Evolutionary conservation across 352 stramenopile genomes (phyloP), one percentile per base, ranked within the genome.

Genomic region (Halophytophthora polymorphica): DNA sequence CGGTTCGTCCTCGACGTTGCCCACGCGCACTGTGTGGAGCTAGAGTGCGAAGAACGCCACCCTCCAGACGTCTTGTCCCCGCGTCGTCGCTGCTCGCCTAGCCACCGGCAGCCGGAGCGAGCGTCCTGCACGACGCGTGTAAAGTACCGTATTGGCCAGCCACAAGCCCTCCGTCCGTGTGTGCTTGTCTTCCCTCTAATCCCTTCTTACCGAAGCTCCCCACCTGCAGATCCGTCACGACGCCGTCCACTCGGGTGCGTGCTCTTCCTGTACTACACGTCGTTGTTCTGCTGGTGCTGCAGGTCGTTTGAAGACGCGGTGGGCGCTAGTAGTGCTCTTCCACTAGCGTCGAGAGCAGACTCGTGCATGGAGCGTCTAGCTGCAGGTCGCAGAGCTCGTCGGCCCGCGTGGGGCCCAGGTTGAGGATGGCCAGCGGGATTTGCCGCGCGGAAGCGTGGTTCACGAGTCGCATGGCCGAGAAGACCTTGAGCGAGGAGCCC

Each of bases 381-480:
- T 88, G 88, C 36, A 96, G 33, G 35, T 81, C 63, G 42, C 82
- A 83, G 15, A 93, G 31, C n/a, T 76, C 70, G 53, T 97, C 90
- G 0, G 74, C 89, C 31, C 90, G 84, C 35, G 90, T 97, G 1
- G 76, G 71, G 17, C 90, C 90, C 25, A 94, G 64, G 53, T 97
- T 97, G 14, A 97, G 46, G 41, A 97, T 90, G 33, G 68, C 88
- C 18, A 97, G 71, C 7, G 76, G 81, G 40, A 93, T 81, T 25
- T 81, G 71, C 14, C 56, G 59, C 31, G 75, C 56, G 23, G 75
- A 69, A 7, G 89, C 96, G 7, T 77, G 71, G 46, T 86, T 85
- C 34, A 96, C 77, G 36, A 98, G 81, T 23, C 95, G 86, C 86
- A 95, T 98, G 19, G 90, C 93, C 3, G 90, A 98, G 60, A 97